phyloP scores from a whole-genome alignment of 2,329 filamentous ascomycete species.

The Aschersonia sp. region DNA sequence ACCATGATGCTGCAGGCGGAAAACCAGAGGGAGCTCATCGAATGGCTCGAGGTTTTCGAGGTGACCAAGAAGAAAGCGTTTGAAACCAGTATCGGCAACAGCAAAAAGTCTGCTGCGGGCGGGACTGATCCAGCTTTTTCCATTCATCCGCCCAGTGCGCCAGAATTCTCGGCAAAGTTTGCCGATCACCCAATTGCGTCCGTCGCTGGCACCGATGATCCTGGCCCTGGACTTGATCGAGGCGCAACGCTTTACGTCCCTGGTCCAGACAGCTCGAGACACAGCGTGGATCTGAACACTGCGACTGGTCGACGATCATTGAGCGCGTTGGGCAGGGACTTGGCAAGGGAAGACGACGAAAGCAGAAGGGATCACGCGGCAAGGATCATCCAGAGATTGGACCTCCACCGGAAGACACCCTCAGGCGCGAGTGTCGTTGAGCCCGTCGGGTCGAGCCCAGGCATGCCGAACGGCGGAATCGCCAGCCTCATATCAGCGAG shows the following conservation, averaged over 20 bases:
- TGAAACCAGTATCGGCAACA: slow-evolving; percentile 49
- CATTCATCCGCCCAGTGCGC: slow-evolving; percentile 74
- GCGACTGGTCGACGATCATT: slow-evolving; percentile 37
- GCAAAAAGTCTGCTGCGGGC: slow-evolving; percentile 29
- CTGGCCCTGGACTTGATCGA: slow-evolving; percentile 34
- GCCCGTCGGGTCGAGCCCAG: slow-evolving; percentile 19
- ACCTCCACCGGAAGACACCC: slow-evolving; percentile 69
- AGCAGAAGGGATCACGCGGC: slow-evolving; percentile 67
- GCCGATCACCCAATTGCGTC: slow-evolving; percentile 48
- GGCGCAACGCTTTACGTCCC: slow-evolving; percentile 48
- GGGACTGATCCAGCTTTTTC: slow-evolving; percentile 67
- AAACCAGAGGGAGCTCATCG: slow-evolving; percentile 78
- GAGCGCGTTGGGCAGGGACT: slow-evolving; percentile 31
- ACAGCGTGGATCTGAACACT: slow-evolving; percentile 54
- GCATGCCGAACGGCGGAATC: slow-evolving; percentile 48
- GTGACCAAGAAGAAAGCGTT: slow-evolving; percentile 86
- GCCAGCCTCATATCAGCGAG: slow-evolving; percentile 76
- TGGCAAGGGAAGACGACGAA: slow-evolving; percentile 54
- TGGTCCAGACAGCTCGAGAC: slow-evolving; percentile 43
- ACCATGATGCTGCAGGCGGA: slow-evolving; percentile 84
- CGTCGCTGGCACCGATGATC: slow-evolving; percentile 32
- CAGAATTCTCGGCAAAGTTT: slow-evolving; percentile 76
- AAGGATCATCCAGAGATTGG: slow-evolving; percentile 83
- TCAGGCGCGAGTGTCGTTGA: slow-evolving; percentile 30
- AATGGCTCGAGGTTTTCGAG: slow-evolving; percentile 91